Evolutionary conservation across 176 grass and related monocot species (phyloP), one percentile per base, ranked within the genome.

Genomic region (Hyparrhenia diplandra): DNA sequence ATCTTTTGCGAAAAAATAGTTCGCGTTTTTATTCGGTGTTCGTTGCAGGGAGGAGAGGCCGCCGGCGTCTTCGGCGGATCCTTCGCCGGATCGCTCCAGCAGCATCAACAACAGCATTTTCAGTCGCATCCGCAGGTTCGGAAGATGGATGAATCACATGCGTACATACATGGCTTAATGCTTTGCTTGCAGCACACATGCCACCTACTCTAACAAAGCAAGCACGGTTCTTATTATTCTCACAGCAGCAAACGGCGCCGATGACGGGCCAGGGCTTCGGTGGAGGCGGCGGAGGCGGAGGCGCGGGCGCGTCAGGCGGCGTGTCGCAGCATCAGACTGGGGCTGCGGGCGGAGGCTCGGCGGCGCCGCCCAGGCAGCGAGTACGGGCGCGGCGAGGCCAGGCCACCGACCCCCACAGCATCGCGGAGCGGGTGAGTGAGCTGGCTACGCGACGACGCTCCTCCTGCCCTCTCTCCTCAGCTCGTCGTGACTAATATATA

Each of bases 341-440:
- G 1, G 51, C 76, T 0, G 42, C 79, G 0, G 40, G 74, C 0
- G 83, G 71, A 0, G 73, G 79, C 42, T n/a, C 86, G 1, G 45
- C 92, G 12, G 88, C 93, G 27, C 86, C 90, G 59, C 93, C 93
- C 13, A 87, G 89, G 83, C 88, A 90, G 66, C 82, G 93, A 5
- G 79, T 95, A 45, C 83, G 93, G 2, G 93, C 93, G 43, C 55
- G 93, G 69, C 80, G 93, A 85, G 93, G 93, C 25, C 93, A 95
- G 62, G 93, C 93, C 34, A 95, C 93, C 70, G 93, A 95, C 74
- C 93, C 93, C 18, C 93, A 95, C 93, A 95, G 93, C 88, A 95
- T 95, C 80, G 88, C 94, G 23, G 96, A 99, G 84, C 80, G 96
- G 82, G 96, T 99, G 89, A 74, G 86, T 24, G 27, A 57, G 37